phyloP scores from a whole-genome alignment of 345 rosid genomes.

The Toxicodendron radicans region DNA sequence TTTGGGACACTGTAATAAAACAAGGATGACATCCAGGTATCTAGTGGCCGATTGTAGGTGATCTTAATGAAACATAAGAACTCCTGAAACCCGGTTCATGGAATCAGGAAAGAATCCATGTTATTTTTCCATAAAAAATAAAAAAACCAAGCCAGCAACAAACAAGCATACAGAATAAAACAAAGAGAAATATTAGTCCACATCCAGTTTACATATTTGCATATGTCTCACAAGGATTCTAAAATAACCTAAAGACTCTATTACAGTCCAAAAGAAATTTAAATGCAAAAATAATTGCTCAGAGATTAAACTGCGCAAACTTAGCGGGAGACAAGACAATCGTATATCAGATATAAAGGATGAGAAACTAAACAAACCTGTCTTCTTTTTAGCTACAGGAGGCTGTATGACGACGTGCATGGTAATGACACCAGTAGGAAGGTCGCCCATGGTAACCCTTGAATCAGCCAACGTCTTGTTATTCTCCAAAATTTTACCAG shows the following conservation, averaged over 20 bases:
- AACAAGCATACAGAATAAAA: background rate
- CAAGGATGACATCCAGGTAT: background rate
- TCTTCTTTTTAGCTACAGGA: constrained; percentile 29
- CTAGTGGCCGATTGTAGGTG: background rate
- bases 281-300: too few relatives aligned
- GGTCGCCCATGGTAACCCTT: constrained; percentile 29
- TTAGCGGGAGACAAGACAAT: background rate
- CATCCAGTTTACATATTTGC: background rate
- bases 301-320: too few relatives aligned
- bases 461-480: constrained; percentile 40
- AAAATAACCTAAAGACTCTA: background rate
- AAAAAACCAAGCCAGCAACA: background rate
- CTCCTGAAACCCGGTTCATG: background rate
- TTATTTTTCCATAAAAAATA: background rate
- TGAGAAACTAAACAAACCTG: constrained; percentile 26
- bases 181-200: background rate
- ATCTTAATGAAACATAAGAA: background rate
- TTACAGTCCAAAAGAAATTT: constrained; percentile 3
- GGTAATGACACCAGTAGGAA: constrained; percentile 36
- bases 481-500: constrained; percentile 45
- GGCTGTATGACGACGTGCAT: constrained; percentile 47
- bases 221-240: background rate
- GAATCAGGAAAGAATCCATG: background rate
- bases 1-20: background rate
- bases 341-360: constrained; percentile 1